Evolutionary conservation across 1,284 basidiomycete genomes (phyloP), one percentile per base, ranked within the genome.

Genomic region (Pterula multifida): DNA sequence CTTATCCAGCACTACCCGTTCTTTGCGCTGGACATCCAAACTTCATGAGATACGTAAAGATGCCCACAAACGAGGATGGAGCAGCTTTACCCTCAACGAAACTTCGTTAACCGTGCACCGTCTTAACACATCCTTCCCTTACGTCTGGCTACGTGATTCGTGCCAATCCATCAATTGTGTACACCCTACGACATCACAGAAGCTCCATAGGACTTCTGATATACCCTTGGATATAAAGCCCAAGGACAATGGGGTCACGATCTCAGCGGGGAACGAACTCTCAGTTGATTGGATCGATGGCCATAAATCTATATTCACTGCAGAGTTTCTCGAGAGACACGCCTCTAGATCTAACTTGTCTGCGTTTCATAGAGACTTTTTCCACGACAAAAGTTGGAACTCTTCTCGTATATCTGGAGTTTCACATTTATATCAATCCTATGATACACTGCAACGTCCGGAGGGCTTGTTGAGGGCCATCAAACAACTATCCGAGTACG

Each of bases 161-260:
- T 73, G 71, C 51, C 69, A 70, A 50, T 71, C 68, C 32, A 63
- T 58, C 0, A 59, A 66, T 4, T 87, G 82, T 53, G 68, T 90
- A 3, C 83, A 93, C 59, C 77, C 82, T 0, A 74, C 76, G n/a
- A 89, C 84, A 0, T 68, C 66, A 9, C 90, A 93, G 64, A 89
- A 88, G 61, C 70, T 91, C 1, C 82, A 85, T 60, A 68, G 77
- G 47, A 79, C 86, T 0, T 78, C 82, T 0, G 82, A 87, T 66
- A 68, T 85, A 3, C 71, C 76, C 0, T 53, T 58, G 2, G 67
- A 73, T 49, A 64, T 76, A 46, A 56, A 55, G 2, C 79, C 79
- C 0, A 57, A 55, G 15, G 47, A 60, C 2, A 61, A 66, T 45
- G 71, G 73, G 25, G 57, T 78, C 6, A 59, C 56, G 3, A 48